Conservation (phyloP, 2,329 filamentous ascomycete species). For the Aureobasidium melanogenum region DNA sequence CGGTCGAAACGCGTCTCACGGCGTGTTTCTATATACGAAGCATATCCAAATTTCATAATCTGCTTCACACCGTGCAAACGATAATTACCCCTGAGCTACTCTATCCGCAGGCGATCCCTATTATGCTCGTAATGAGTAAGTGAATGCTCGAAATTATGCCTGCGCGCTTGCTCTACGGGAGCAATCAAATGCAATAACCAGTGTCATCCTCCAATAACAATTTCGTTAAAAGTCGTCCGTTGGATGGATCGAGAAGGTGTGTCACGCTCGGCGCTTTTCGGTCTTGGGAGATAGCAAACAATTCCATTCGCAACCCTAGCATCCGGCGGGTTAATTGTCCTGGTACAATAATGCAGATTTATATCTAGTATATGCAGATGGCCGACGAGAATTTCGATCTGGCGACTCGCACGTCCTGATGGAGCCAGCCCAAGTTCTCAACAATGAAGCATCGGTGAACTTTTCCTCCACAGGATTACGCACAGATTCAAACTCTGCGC, state of each 20-base stretch:
- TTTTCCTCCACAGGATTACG: not conserved
- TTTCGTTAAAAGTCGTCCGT: slow-evolving; percentile 4
- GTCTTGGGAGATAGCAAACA: slow-evolving; percentile 2
- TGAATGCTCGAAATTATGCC: not conserved
- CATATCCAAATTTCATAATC: slow-evolving; percentile 5
- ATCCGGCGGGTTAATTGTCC: not conserved
- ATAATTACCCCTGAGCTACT: not conserved
- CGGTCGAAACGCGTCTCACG: slow-evolving; percentile 2
- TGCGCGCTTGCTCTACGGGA: not conserved
- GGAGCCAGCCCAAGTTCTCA: not conserved
- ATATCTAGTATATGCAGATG: not conserved
- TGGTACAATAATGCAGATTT: not conserved
- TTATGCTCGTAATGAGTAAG: not conserved
- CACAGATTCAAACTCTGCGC: slow-evolving; percentile 4
- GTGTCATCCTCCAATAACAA: slow-evolving; percentile 1
- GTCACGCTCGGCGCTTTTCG: not conserved
- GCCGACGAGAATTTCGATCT: not conserved
- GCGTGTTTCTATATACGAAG: not conserved
- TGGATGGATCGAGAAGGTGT: not conserved
- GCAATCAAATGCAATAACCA: slow-evolving; percentile 8
- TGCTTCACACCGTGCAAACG: not conserved
- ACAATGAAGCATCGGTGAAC: not conserved
- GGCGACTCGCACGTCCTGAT: not conserved
- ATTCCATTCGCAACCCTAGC: not conserved
- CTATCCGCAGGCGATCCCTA: not conserved